These are phyloP conservation scores for Trichoderma atrobrunneum DNA, from an alignment of 2,329 filamentous ascomycete species.

Conservation along the genomic window DNA sequence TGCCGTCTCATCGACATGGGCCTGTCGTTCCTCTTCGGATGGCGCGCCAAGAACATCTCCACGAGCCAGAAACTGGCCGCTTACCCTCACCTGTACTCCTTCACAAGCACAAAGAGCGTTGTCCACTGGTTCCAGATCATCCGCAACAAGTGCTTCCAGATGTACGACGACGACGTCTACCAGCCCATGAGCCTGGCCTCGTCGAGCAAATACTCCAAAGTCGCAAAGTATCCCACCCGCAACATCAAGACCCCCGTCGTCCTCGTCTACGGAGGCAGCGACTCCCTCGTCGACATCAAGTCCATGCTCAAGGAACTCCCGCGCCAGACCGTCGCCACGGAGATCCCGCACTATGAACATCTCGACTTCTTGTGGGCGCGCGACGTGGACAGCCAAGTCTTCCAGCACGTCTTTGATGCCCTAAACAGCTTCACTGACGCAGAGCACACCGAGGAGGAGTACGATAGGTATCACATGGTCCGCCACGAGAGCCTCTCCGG, in stretches of 20 bases:
- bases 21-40: slow-evolving; percentile 82
- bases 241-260: slow-evolving; percentile 97
- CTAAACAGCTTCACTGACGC: slow-evolving; percentile 67
- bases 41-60: slow-evolving; percentile 81
- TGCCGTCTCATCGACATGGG: slow-evolving; percentile 81
- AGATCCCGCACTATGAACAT: slow-evolving; percentile 92
- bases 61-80: slow-evolving; percentile 87
- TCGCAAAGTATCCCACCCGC: slow-evolving; percentile 90
- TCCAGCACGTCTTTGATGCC: slow-evolving; percentile 87
- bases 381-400: slow-evolving; percentile 80
- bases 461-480: slow-evolving; percentile 53
- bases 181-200: slow-evolving; percentile 69
- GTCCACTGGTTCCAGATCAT: slow-evolving; percentile 99
- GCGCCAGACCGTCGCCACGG: slow-evolving; percentile 75
- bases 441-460: slow-evolving; percentile 59
- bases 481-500: slow-evolving; percentile 51
- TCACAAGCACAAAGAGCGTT: slow-evolving; percentile 92
- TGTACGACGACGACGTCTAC: slow-evolving; percentile 95
- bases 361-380: slow-evolving; percentile 93
- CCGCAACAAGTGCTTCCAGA: slow-evolving; percentile 91
- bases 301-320: slow-evolving; percentile 90
- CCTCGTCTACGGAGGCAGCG: slow-evolving; percentile 87
- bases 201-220: slow-evolving; percentile 85
- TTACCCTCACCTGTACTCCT: slow-evolving; percentile 94
- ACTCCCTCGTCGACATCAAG: slow-evolving; percentile 90